These are phyloP conservation scores for Mucor saturninus DNA, from an alignment of 371 early-diverging fungal genomes.

Conservation along the genomic window DNA sequence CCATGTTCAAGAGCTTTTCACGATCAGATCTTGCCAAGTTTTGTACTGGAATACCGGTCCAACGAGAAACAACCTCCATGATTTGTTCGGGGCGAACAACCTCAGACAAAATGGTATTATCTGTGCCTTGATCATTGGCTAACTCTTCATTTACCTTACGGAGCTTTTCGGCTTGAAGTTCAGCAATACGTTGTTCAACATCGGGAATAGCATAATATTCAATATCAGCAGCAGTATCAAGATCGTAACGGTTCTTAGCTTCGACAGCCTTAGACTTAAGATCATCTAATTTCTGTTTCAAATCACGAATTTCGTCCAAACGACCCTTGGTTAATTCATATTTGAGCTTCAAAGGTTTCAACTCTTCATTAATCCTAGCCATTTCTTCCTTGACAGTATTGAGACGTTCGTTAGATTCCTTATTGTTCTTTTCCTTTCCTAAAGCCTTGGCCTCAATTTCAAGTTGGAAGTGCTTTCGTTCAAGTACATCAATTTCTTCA, in stretches of 20 bases:
- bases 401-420: slow-evolving; percentile 78
- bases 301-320: slow-evolving; percentile 85
- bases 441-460: slow-evolving; percentile 96
- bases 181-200: slow-evolving; percentile 68
- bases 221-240: slow-evolving; percentile 81
- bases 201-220: slow-evolving; percentile 92
- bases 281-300: slow-evolving; percentile 88
- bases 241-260: slow-evolving; percentile 82
- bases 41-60: slow-evolving; percentile 92
- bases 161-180: slow-evolving; percentile 55
- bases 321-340: slow-evolving; percentile 85
- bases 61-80: slow-evolving; percentile 84
- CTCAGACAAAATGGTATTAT: slow-evolving; percentile 67
- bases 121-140: slow-evolving; percentile 47
- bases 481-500: slow-evolving; percentile 92
- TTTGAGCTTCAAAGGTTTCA: slow-evolving; percentile 86
- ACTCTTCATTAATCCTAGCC: slow-evolving; percentile 78
- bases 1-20: slow-evolving; percentile 85
- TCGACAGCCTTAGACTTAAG: slow-evolving; percentile 84
- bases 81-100: slow-evolving; percentile 88
- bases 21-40: slow-evolving; percentile 79
- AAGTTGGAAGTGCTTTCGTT: slow-evolving; percentile 87
- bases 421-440: slow-evolving; percentile 88
- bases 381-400: slow-evolving; percentile 84
- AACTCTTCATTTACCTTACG: slow-evolving; percentile 63